Percentiles rank a stretch among this genome's conserved stretches.
phyloP scores from a whole-genome alignment of 2,329 filamentous ascomycete species.

The Aplosporella prunicola region DNA sequence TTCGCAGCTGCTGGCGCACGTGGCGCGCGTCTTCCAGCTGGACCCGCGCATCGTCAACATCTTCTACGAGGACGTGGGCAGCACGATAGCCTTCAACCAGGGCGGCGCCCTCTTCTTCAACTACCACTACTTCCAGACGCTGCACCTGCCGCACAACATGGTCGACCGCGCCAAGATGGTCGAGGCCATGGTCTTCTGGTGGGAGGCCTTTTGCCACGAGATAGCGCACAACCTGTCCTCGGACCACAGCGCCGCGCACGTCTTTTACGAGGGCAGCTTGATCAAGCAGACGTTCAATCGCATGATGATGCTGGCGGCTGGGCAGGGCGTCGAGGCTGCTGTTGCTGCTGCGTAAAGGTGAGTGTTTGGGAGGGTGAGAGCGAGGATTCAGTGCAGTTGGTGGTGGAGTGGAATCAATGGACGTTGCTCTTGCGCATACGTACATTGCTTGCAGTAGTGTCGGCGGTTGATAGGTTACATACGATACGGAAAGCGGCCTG shows the following conservation, averaged over 20 bases:
- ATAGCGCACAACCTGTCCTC: constrained; percentile 84
- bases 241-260: constrained; percentile 43
- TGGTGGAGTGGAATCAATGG: too few species aligned
- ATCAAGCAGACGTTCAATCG: constrained; percentile 6
- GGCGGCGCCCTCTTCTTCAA: constrained; percentile 90
- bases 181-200: constrained; percentile 72
- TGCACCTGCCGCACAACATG: constrained; percentile 53
- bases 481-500: too few species aligned
- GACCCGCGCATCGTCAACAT: constrained; percentile 46
- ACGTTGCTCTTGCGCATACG: too few species aligned
- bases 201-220: constrained; percentile 91
- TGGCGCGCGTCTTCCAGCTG: constrained; percentile 1
- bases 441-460: too few species aligned
- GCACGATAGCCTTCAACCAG: constrained; percentile 72
- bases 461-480: too few species aligned
- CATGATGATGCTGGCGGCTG: constrained; percentile 3
- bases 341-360: neutral
- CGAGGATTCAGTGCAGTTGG: too few species aligned
- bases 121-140: constrained; percentile 70
- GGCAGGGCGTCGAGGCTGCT: neutral
- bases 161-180: constrained; percentile 20
- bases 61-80: constrained; percentile 39
- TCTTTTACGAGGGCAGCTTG: constrained; percentile 11
- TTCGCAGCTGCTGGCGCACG: neutral
- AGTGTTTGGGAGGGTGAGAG: too few species aligned